Conservation (phyloP, 2,329 filamentous ascomycete genomes). For the Diaporthe longicolla region DNA sequence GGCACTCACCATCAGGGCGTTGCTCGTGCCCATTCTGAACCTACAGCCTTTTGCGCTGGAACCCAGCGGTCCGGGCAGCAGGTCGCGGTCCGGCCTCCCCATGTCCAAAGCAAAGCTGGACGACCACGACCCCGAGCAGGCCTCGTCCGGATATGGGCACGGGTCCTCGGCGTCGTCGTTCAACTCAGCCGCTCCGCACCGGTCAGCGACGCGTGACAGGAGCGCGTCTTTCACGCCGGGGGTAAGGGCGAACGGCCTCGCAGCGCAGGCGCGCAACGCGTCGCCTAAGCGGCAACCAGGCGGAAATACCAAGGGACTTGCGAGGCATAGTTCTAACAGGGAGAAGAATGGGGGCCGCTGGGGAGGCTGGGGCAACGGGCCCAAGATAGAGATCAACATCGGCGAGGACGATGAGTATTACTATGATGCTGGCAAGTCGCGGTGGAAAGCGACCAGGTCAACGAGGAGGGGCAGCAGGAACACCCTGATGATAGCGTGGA, state of each 20-base stretch:
- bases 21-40: conserved; percentile 69
- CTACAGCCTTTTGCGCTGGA: conserved; percentile 69
- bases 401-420: conserved; percentile 59
- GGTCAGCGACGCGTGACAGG: conserved; percentile 46
- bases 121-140: conserved; percentile 55
- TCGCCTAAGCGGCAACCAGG: conserved; percentile 46
- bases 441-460: conserved; percentile 49
- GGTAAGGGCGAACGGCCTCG: conserved; percentile 43
- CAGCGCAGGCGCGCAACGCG: conserved; percentile 45
- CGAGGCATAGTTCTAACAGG: conserved; percentile 62
- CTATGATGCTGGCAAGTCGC: conserved; percentile 59
- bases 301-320: conserved; percentile 48
- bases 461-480: conserved; percentile 46
- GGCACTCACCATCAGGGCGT: conserved; percentile 66
- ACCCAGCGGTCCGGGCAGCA: conserved; percentile 46
- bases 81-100: conserved; percentile 54
- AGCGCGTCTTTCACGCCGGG: conserved; percentile 45
- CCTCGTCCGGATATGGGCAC: conserved; percentile 47
- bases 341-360: conserved; percentile 42
- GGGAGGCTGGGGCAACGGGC: conserved; percentile 51
- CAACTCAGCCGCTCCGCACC: conserved; percentile 47
- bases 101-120: conserved; percentile 70
- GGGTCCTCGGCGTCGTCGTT: conserved; percentile 54
- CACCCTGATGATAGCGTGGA: conserved; percentile 63
- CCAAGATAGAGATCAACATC: conserved; percentile 68